Evolutionary conservation across 805 yeast genomes (phyloP).

Genomic region (Cyberlindnera bimundalis): DNA sequence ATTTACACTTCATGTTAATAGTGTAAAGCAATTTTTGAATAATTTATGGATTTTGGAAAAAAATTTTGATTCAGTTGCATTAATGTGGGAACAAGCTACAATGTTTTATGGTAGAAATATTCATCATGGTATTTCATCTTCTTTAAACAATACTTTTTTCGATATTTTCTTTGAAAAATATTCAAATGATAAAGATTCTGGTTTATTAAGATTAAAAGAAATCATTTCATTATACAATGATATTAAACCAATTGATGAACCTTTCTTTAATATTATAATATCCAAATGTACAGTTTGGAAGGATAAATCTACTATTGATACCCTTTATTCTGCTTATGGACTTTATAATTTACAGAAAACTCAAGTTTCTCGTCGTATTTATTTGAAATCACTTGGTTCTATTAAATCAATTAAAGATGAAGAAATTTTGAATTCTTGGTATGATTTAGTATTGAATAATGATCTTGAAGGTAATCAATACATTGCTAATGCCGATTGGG

Average conservation of each 20-base stretch:
- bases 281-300: slow-evolving; percentile 67
- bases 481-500: slow-evolving; percentile 84
- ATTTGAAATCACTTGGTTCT: slow-evolving; percentile 68
- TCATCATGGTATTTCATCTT: slow-evolving; percentile 67
- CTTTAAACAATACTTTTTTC: slow-evolving; percentile 66
- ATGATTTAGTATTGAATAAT: slow-evolving; percentile 46
- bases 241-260: slow-evolving; percentile 64
- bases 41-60: slow-evolving; percentile 57
- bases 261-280: slow-evolving; percentile 75
- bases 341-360: slow-evolving; percentile 56
- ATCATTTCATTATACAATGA: slow-evolving; percentile 54
- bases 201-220: slow-evolving; percentile 53
- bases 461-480: slow-evolving; percentile 51
- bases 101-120: slow-evolving; percentile 54
- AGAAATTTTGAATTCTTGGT: slow-evolving; percentile 58
- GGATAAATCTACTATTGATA: slow-evolving; percentile 60
- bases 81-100: slow-evolving; percentile 62
- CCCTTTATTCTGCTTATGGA: slow-evolving; percentile 56
- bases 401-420: slow-evolving; percentile 46
- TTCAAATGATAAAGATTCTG: slow-evolving; percentile 46
- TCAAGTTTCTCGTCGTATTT: slow-evolving; percentile 68
- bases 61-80: slow-evolving; percentile 54
- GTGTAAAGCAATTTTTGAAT: slow-evolving; percentile 58
- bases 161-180: slow-evolving; percentile 61
- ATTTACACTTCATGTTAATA: slow-evolving; percentile 69